These are phyloP conservation scores for Handroanthus guayacan DNA, from an alignment of 257 asterid genomes.

Conservation along the genomic window DNA sequence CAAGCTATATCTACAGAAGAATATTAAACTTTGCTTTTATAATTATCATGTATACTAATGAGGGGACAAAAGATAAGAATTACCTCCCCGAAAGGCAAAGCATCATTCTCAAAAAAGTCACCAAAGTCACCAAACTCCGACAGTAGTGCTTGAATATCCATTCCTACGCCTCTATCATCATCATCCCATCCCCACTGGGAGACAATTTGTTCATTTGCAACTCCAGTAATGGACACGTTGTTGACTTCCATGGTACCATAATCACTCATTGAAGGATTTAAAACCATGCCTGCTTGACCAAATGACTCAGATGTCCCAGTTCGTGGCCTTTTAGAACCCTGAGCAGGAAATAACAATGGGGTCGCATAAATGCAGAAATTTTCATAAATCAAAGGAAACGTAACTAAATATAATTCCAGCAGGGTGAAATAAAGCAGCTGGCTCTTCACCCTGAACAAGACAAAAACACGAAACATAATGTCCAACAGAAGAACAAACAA, in stretches of 20 bases:
- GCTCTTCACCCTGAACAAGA: conserved; percentile 24
- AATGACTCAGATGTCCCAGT: conserved; percentile 82
- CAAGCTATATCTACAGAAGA: conserved; percentile 15
- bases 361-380: neutral
- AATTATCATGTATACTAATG: neutral
- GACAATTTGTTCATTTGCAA: conserved; percentile 62
- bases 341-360: conserved; percentile 33
- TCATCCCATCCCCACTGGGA: conserved; percentile 95
- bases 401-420: conserved; percentile 12
- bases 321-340: conserved; percentile 87
- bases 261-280: conserved; percentile 74
- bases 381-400: neutral
- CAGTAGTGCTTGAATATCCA: conserved; percentile 89
- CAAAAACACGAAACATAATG: neutral
- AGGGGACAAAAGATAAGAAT: conserved; percentile 26
- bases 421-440: conserved; percentile 11
- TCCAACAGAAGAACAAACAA: neutral
- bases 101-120: conserved; percentile 90
- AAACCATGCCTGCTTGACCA: conserved; percentile 77
- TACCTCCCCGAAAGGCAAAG: conserved; percentile 97
- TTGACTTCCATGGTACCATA: conserved; percentile 75
- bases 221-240: conserved; percentile 59
- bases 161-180: conserved; percentile 75
- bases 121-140: conserved; percentile 99
- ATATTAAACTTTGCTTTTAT: conserved; percentile 10